These are phyloP conservation scores for Emergomyces pasteurianus DNA, from an alignment of 2,329 filamentous ascomycete species.

Conservation along the genomic window DNA sequence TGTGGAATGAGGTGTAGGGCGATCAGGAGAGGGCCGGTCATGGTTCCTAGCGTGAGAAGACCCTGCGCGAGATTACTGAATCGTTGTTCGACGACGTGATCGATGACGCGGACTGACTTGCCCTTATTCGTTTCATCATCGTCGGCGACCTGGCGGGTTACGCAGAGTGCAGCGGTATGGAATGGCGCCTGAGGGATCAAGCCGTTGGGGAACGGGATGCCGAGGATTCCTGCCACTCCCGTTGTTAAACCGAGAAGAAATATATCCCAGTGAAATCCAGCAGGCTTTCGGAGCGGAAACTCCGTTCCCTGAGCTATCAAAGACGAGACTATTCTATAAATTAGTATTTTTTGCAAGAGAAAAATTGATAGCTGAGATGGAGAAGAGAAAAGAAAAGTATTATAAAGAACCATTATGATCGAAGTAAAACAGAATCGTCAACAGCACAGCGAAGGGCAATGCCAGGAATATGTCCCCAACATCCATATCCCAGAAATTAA, in stretches of 20 bases:
- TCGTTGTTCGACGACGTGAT: conserved; percentile 55
- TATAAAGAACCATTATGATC: conserved; percentile 62
- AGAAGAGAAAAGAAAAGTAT: not conserved
- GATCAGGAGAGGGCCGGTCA: conserved; percentile 60
- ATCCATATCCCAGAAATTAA: conserved; percentile 67
- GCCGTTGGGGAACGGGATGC: conserved; percentile 70
- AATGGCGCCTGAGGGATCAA: conserved; percentile 76
- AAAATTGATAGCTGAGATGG: not conserved
- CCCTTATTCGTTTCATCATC: conserved; percentile 49
- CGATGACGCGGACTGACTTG: conserved; percentile 50
- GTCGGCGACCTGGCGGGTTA: conserved; percentile 46
- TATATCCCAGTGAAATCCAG: conserved; percentile 76
- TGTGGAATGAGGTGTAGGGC: conserved; percentile 69
- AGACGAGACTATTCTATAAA: conserved; percentile 50
- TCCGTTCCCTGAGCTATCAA: conserved; percentile 74
- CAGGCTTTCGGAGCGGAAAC: conserved; percentile 67
- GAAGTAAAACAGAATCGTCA: conserved; percentile 81
- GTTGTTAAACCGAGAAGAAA: conserved; percentile 72
- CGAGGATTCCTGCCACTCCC: conserved; percentile 60
- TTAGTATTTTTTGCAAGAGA: conserved; percentile 8
- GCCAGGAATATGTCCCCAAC: conserved; percentile 68
- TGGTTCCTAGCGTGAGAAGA: conserved; percentile 64
- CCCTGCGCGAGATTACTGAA: conserved; percentile 68
- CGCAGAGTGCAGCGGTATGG: conserved; percentile 67
- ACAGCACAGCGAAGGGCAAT: conserved; percentile 70